These are phyloP conservation scores for Aspergillus diversus DNA, from an alignment of 495 filamentous ascomycete species.

Conservation along the genomic window DNA sequence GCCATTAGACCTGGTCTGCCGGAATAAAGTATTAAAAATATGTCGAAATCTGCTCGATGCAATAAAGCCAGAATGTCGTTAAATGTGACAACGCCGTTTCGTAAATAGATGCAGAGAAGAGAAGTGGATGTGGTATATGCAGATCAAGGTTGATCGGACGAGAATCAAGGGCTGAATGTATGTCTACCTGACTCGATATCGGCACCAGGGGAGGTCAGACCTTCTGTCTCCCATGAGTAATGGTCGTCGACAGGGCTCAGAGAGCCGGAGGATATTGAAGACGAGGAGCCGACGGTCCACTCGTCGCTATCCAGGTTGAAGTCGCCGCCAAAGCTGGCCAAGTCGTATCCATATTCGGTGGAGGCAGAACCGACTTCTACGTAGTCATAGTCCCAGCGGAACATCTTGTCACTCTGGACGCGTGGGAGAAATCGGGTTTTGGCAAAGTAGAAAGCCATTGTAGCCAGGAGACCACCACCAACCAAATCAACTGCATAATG, in stretches of 20 bases:
- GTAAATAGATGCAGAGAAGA: conserved; percentile 34
- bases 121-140: conserved; percentile 36
- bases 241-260: conserved; percentile 64
- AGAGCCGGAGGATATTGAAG: conserved; percentile 66
- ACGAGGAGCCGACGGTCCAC: conserved; percentile 75
- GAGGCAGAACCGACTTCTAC: conserved; percentile 73
- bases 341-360: conserved; percentile 58
- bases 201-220: conserved; percentile 54
- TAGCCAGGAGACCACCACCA: conserved; percentile 79
- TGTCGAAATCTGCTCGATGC: conserved; percentile 53
- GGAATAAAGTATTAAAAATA: conserved; percentile 42
- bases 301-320: conserved; percentile 68
- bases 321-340: conserved; percentile 58
- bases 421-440: conserved; percentile 80
- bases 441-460: conserved; percentile 77
- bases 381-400: conserved; percentile 96
- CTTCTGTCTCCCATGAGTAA: conserved; percentile 66
- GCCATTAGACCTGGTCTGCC: conserved; percentile 19
- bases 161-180: conserved; percentile 26
- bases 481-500: conserved; percentile 95
- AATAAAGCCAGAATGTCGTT: conserved; percentile 49
- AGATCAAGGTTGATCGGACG: conserved; percentile 21
- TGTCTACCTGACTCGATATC: conserved; percentile 56
- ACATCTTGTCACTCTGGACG: conserved; percentile 77
- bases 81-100: conserved; percentile 45